Evolutionary conservation across 2,329 filamentous ascomycete species (phyloP), one percentile per base, ranked within the genome.

Genomic region (Neopestalotiopsis sp.): DNA sequence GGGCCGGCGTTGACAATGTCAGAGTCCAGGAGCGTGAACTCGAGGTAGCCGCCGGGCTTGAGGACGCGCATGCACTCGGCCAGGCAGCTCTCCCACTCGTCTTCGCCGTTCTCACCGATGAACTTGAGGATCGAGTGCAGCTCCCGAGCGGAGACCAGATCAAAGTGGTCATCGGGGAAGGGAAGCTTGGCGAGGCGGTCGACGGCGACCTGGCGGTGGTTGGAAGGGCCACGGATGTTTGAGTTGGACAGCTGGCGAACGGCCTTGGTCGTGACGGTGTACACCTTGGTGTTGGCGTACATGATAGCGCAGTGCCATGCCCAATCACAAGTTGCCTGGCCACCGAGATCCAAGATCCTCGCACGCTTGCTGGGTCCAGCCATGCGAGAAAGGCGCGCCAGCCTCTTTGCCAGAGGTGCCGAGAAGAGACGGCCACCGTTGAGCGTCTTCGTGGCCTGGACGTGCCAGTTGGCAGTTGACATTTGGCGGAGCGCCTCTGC

Each of bases 281-380:
- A 97, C 67, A 98, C 89, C 78, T 94, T 94, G 68, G 93, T 88
- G 78, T 94, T 91, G 20, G 93, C 94, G 80, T 95, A 96, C 78
- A 95, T 92, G 63, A 93, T 86, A 0, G 96, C 94, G 69, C 94
- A 92, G 77, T 96, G 91, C 96, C 96, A 99, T 28, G 93, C 95
- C 96, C 96, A 99, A 80, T 97, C 94, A 77, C 94, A 95, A 14
- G 92, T 90, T 0, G 92, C 87, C 77, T 95, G 91, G 59, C 95
- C 95, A 63, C 93, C 94, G 42, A 98, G 90, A 77, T 98, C 95
- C 32, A 98, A 88, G 68, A 98, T 91, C 42, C 92, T 86, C 3
- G 90, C 83, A 30, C 90, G 86, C 69, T 88, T 83, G 69, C 83
- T 83, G 65, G 81, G 77, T 20, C 81, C 78, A 49, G 85, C 85